Conservation (phyloP, 208 protist genomes). For the Vickermania spadyakhi region DNA sequence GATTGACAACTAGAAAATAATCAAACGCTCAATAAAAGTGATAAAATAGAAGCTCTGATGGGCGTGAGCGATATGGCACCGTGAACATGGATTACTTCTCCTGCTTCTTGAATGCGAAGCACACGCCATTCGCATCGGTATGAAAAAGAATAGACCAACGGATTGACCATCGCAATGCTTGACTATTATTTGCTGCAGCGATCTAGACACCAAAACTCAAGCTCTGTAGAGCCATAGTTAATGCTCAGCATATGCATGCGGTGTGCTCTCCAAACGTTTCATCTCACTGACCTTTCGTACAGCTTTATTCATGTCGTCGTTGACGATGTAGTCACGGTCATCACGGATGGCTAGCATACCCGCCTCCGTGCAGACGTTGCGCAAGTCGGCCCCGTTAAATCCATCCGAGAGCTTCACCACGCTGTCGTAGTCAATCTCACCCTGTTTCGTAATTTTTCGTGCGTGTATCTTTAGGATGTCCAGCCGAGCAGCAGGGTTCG, state of each 20-base stretch:
- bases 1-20: no score
- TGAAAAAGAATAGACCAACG: no score
- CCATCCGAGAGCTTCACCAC: conserved; percentile 98
- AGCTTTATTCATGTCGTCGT: conserved; percentile 99
- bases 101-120: no score
- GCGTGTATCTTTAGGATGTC: conserved; percentile 99
- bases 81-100: no score
- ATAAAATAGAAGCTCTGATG: no score
- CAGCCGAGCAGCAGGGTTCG: conserved; percentile 95
- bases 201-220: background rate
- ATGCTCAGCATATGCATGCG: conserved; percentile 84
- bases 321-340: conserved; percentile 95
- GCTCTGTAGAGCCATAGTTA: conserved; percentile 19
- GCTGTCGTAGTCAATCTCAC: conserved; percentile 98
- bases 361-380: conserved; percentile 98
- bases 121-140: no score
- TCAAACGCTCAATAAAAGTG: no score
- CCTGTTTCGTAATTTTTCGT: conserved; percentile 93
- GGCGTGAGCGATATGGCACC: no score
- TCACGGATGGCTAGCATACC: conserved; percentile 98
- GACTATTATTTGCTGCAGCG: no score
- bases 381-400: conserved; percentile 99
- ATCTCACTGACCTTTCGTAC: conserved; percentile 96
- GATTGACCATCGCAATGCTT: no score
- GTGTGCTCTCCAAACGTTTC: conserved; percentile 97